Percentiles rank a stretch among this genome's conserved stretches.
Evolutionary conservation across 1,284 basidiomycete genomes (phyloP).

Genomic region (Taiwanofungus camphoratus): DNA sequence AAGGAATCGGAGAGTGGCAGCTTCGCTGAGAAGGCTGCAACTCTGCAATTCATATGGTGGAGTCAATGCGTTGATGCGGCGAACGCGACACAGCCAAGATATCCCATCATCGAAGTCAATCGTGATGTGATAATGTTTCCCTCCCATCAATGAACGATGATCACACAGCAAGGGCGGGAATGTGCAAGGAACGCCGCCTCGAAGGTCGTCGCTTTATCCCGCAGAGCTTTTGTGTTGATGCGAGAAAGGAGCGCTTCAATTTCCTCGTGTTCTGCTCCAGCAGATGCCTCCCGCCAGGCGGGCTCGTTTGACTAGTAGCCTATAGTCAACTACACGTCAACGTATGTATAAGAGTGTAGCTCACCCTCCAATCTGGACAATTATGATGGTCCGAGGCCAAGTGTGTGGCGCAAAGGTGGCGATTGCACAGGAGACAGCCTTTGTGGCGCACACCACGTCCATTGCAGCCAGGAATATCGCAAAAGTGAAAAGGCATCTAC

Average conservation of each 20-base stretch:
- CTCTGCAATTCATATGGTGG: slow-evolving; percentile 6
- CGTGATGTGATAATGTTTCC: slow-evolving; percentile 12
- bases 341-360: background rate
- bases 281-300: background rate
- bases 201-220: background rate
- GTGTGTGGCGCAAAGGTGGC: slow-evolving; percentile 10
- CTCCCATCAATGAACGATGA: slow-evolving; percentile 5
- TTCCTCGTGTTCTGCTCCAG: slow-evolving; percentile 1
- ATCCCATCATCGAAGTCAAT: slow-evolving; percentile 10
- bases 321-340: background rate
- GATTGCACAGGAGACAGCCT: slow-evolving; percentile 6
- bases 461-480: slow-evolving; percentile 1
- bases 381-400: background rate
- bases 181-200: background rate
- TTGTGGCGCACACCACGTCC: slow-evolving; percentile 3
- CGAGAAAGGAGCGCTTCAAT: slow-evolving; percentile 3
- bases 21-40: slow-evolving; percentile 10
- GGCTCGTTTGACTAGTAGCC: background rate
- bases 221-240: slow-evolving; percentile 1
- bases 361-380: slow-evolving; percentile 3
- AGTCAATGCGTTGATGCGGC: slow-evolving; percentile 4
- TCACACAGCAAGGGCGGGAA: background rate
- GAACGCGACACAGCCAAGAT: slow-evolving; percentile 13
- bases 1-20: slow-evolving; percentile 10
- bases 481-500: slow-evolving; percentile 3